Evolutionary conservation across 371 early-diverging fungal genomes (phyloP), one percentile per base, ranked within the genome.

Genomic region (Smittium mucronatum): DNA sequence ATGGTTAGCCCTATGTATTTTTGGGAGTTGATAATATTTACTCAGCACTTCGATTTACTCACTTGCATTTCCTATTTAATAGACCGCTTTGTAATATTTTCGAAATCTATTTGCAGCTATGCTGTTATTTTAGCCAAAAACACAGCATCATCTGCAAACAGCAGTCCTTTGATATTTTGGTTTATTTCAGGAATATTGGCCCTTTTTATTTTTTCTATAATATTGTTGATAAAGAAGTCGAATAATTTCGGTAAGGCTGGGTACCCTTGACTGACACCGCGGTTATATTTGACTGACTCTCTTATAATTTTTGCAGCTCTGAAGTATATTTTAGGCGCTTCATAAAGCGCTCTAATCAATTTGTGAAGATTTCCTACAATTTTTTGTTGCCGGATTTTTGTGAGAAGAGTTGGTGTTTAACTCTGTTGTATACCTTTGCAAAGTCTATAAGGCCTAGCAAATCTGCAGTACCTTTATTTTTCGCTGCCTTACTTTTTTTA

Each of bases 181-280:
- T 15, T n/a, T 59, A 59, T 59, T 59, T 2, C 26, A 21, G 59
- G 59, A 21, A 59, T 28, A 15, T 28, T n/a, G 2, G 26, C 26
- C 26, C n/a, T 28, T n/a, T 15, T 59, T 28, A 59, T 59, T 2
- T 59, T 59, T 28, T 59, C 28, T 5, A 59, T 21, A 59, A 59
- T 59, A 28, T 59, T 28, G 59, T 59, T 28, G 26, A 59, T 59
- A 59, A 59, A 59, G 16, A 64, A 5, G 33, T 64, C 31, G 31
- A 64, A 64, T 21, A 64, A 26, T 33, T 31, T 64, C 33, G 64
- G 64, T 16, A 33, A 64, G 5, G 64, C 64, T 64, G 64, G 64
- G 64, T 33, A 64, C 8, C 64, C 64, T 31, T 64, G 64, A 8
- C 64, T 16, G 2, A 64, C 64, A 2, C 64, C 64, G 2, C 64